Evolutionary conservation across 306 rosid genomes (phyloP).

Genomic region (Alnus glutinosa): DNA sequence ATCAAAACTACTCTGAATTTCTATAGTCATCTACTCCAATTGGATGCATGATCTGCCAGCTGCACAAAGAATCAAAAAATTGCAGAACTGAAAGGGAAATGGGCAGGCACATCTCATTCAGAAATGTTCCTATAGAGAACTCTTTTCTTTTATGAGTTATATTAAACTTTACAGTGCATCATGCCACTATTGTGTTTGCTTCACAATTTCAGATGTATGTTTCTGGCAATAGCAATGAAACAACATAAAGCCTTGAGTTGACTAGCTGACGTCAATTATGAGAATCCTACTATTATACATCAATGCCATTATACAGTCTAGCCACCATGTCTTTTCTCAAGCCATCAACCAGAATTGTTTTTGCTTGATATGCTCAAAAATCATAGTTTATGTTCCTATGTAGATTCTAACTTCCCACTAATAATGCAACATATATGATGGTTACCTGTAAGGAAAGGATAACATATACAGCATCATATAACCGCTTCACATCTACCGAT

Average conservation of each 20-base stretch:
- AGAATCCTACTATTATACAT: not conserved
- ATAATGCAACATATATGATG: not conserved
- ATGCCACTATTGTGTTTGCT: not conserved
- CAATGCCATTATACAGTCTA: not conserved
- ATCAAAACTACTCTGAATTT: too few species aligned
- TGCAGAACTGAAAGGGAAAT: not conserved
- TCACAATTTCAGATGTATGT: not conserved
- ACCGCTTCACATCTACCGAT: constrained; percentile 50
- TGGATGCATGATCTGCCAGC: not conserved
- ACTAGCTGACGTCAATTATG: not conserved
- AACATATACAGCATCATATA: constrained; percentile 75
- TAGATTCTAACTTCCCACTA: not conserved
- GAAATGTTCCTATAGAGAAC: not conserved
- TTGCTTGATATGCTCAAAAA: not conserved
- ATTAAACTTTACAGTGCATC: not conserved
- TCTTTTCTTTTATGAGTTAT: not conserved
- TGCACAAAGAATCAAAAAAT: not conserved
- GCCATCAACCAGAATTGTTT: not conserved
- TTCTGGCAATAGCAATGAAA: not conserved
- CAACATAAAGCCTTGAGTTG: not conserved
- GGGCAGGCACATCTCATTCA: not conserved
- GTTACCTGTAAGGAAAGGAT: constrained; percentile 78
- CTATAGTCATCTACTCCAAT: too few species aligned
- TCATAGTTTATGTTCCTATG: not conserved
- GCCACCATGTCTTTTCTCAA: not conserved